These are phyloP conservation scores for Fusarium longipes DNA, from an alignment of 2,329 filamentous ascomycete species.

Conservation along the genomic window DNA sequence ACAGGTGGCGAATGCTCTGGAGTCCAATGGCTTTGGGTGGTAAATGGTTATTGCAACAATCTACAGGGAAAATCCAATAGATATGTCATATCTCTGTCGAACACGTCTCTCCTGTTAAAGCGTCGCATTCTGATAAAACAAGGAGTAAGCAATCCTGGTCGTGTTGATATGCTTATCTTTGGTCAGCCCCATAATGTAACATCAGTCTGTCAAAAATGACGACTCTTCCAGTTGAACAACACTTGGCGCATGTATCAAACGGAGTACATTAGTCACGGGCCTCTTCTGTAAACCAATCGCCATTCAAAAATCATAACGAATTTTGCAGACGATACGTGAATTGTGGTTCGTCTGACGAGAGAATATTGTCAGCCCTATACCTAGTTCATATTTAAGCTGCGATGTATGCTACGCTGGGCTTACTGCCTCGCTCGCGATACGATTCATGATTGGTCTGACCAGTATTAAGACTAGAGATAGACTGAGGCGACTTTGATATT, in stretches of 20 bases:
- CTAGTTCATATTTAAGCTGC: not conserved
- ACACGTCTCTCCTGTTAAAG: no score
- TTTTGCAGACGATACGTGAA: not conserved
- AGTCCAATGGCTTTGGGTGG: slow-evolving; percentile 6
- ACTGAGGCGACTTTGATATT: not conserved
- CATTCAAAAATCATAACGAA: no score
- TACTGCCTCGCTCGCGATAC: not conserved
- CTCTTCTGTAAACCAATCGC: not conserved
- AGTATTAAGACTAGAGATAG: not conserved
- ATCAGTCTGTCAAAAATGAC: no score
- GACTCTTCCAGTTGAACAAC: not conserved
- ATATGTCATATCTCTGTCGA: not conserved
- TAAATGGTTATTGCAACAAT: not conserved
- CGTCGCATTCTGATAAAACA: no score
- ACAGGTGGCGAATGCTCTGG: slow-evolving; percentile 47
- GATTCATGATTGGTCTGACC: no score
- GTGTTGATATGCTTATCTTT: no score
- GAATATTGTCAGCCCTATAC: slow-evolving; percentile 5
- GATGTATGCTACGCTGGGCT: not conserved
- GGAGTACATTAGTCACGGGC: not conserved
- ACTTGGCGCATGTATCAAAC: not conserved
- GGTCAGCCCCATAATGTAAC: not conserved
- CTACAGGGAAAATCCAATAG: not conserved
- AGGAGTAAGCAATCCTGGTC: no score
- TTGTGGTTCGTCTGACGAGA: not conserved